Conservation (phyloP, 2,329 filamentous ascomycete genomes). For the Fusarium sarcochroum region DNA sequence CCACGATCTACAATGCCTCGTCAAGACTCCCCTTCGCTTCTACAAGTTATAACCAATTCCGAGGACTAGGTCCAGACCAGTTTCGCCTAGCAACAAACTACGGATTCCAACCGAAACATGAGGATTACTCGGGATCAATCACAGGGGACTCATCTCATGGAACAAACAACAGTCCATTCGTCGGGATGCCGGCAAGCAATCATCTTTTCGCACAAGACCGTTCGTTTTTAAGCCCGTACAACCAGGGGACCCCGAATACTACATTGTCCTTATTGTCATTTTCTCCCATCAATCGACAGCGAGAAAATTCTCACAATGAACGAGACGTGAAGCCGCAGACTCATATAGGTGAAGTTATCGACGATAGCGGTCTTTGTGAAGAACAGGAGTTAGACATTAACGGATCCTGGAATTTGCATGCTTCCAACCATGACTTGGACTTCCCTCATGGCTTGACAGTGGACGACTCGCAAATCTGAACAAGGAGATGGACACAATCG, state of each 20-base stretch:
- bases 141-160: constrained; percentile 40
- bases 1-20: constrained; percentile 51
- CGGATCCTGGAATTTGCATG: constrained; percentile 46
- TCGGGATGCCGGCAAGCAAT: constrained; percentile 50
- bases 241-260: constrained; percentile 39
- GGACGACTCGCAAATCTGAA: constrained; percentile 48
- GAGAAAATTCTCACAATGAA: constrained; percentile 35
- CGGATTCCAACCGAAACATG: constrained; percentile 49
- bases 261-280: constrained; percentile 50
- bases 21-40: constrained; percentile 49
- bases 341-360: constrained; percentile 47
- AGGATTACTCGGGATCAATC: constrained; percentile 42
- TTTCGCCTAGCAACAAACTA: constrained; percentile 46
- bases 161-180: constrained; percentile 45
- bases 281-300: constrained; percentile 49
- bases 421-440: constrained; percentile 38
- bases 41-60: constrained; percentile 42
- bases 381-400: constrained; percentile 46
- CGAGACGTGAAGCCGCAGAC: constrained; percentile 46
- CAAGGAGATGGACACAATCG: background rate
- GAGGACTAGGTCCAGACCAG: constrained; percentile 45
- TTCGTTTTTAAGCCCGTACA: constrained; percentile 49
- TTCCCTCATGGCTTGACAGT: constrained; percentile 43
- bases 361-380: constrained; percentile 33
- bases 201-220: constrained; percentile 53